Percentiles rank a stretch among this genome's conserved stretches.
These are phyloP conservation scores for Exserohilum turcica DNA, from an alignment of 2,329 filamentous ascomycete species.

Conservation along the genomic window DNA sequence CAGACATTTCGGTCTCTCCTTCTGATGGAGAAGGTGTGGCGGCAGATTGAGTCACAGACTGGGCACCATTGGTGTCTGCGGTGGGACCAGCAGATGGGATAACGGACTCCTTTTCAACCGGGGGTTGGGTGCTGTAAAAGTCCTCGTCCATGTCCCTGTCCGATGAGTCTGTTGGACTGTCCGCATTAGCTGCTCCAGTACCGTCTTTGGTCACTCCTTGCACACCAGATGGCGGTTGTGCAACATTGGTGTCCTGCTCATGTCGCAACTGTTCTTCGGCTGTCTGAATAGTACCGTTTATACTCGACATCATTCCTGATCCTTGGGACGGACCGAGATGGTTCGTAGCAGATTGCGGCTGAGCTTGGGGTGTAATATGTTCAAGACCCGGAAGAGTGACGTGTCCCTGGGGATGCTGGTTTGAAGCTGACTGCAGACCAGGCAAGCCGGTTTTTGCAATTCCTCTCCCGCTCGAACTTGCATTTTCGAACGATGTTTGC, in stretches of 20 bases:
- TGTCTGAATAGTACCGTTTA: background rate
- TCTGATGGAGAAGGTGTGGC: conserved; percentile 30
- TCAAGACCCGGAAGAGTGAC: conserved; percentile 24
- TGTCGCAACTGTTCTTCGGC: no score
- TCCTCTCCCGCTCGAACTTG: background rate
- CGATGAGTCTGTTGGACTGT: conserved; percentile 26
- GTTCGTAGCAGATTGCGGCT: background rate
- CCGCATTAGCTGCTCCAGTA: background rate
- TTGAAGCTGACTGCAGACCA: background rate
- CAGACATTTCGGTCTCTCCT: conserved; percentile 44
- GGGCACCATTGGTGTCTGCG: conserved; percentile 7
- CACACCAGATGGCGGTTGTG: background rate
- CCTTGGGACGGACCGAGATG: background rate
- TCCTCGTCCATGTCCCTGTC: conserved; percentile 39
- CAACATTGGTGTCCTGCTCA: background rate
- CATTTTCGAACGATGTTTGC: background rate
- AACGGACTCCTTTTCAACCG: conserved; percentile 1
- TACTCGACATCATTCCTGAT: background rate
- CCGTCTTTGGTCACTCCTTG: background rate
- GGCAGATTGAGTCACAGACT: background rate
- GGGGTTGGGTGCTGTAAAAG: conserved; percentile 42
- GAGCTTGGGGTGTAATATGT: background rate
- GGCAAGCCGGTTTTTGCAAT: background rate
- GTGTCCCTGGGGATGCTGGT: conserved; percentile 2
- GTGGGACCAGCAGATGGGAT: background rate